phyloP scores from a whole-genome alignment of 768 basidiomycete species.

The Calocybe gangraenosa region DNA sequence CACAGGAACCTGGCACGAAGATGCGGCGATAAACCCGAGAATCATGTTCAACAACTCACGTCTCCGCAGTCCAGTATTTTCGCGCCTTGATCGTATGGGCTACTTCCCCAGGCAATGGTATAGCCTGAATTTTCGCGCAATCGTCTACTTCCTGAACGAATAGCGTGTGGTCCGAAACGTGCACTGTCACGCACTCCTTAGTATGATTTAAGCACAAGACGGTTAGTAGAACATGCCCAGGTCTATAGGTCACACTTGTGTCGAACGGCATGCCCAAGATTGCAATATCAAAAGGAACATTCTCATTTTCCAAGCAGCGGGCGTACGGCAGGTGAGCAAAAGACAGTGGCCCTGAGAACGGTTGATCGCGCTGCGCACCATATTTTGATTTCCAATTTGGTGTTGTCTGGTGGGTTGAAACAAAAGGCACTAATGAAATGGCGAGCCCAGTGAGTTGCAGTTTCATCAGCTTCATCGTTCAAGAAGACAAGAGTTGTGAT shows the following conservation, averaged over 20 bases:
- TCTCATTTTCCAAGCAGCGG: slow-evolving; percentile 62
- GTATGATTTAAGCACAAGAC: neutral
- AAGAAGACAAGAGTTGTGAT: neutral
- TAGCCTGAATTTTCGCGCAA: slow-evolving; percentile 57
- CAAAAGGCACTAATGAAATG: slow-evolving; percentile 1
- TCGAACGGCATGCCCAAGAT: slow-evolving; percentile 81
- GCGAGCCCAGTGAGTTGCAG: neutral
- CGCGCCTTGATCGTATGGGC: slow-evolving; percentile 55
- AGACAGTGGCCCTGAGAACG: slow-evolving; percentile 75
- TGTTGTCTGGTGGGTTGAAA: slow-evolving; percentile 8
- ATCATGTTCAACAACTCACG: slow-evolving; percentile 34
- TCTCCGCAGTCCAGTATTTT: slow-evolving; percentile 84
- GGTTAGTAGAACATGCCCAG: slow-evolving; percentile 33
- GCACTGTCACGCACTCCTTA: slow-evolving; percentile 46
- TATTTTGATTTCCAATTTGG: slow-evolving; percentile 68
- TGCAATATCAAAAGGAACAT: slow-evolving; percentile 63
- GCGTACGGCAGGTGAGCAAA: slow-evolving; percentile 81
- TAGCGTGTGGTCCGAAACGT: slow-evolving; percentile 83
- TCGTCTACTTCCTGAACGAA: slow-evolving; percentile 74
- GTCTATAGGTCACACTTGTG: slow-evolving; percentile 60
- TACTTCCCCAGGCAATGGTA: slow-evolving; percentile 66
- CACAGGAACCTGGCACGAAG: slow-evolving; percentile 55
- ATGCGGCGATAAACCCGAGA: neutral
- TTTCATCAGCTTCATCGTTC: slow-evolving; percentile 2
- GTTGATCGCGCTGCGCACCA: slow-evolving; percentile 66